These are phyloP conservation scores for Closterium sp. DNA, from an alignment of 139 green algal genomes.

Conservation along the genomic window DNA sequence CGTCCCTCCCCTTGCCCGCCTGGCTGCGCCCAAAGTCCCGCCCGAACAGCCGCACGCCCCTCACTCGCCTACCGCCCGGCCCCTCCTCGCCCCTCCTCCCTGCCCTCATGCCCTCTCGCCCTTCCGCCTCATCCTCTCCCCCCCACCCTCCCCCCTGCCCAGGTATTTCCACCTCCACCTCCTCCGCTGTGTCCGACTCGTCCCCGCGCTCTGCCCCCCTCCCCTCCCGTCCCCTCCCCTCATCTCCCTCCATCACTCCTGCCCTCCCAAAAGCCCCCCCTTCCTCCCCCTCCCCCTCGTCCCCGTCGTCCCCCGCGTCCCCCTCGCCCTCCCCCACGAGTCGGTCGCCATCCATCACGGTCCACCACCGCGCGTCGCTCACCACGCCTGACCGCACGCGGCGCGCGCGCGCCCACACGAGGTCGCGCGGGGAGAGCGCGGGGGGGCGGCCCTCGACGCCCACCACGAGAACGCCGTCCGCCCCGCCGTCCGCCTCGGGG, in stretches of 20 bases:
- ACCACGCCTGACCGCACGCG: conserved; percentile 19
- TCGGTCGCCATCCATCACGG: conserved; percentile 36
- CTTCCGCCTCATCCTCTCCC: neutral
- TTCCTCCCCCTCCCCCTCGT: neutral
- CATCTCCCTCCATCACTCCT: neutral
- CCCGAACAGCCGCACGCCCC: neutral
- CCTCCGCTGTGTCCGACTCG: neutral
- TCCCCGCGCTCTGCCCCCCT: neutral
- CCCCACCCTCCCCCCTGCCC: neutral
- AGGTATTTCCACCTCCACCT: neutral
- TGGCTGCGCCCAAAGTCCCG: neutral
- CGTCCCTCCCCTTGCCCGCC: neutral
- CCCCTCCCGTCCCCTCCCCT: neutral
- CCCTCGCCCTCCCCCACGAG: conserved; percentile 23
- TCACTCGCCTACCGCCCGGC: neutral
- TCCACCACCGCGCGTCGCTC: conserved; percentile 39
- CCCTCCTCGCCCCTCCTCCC: neutral
- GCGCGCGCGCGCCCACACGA: conserved; percentile 11
- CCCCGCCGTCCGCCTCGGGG: conserved; percentile 17
- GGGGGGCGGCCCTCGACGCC: conserved; percentile 2
- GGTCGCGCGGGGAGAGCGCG: conserved; percentile 1
- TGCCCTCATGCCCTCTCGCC: neutral
- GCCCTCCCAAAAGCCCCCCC: neutral
- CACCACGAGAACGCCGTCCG: conserved; percentile 28
- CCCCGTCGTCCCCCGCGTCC: neutral